These are phyloP conservation scores for Irpex sp. DNA, from an alignment of 1,284 basidiomycete species.

Conservation along the genomic window DNA sequence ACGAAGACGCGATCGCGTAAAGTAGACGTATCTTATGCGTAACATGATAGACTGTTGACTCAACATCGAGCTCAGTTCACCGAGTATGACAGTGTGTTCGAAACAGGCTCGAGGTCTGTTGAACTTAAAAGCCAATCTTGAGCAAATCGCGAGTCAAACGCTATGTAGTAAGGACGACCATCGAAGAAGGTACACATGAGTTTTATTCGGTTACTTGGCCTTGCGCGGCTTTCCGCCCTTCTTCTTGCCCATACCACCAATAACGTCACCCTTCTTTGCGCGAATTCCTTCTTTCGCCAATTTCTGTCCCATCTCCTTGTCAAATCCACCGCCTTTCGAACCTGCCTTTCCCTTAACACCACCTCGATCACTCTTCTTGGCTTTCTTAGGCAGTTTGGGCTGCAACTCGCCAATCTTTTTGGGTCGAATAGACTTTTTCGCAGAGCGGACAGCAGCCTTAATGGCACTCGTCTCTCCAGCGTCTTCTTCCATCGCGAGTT, in stretches of 20 bases:
- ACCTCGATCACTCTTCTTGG: constrained; percentile 22
- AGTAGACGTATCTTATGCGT: not conserved
- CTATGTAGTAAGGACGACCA: not conserved
- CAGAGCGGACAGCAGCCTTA: constrained; percentile 76
- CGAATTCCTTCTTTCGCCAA: constrained; percentile 31
- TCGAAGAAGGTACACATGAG: constrained; percentile 1
- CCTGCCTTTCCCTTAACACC: constrained; percentile 14
- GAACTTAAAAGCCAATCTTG: not conserved
- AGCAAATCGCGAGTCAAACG: not conserved
- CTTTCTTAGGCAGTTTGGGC: constrained; percentile 15
- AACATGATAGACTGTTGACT: not conserved
- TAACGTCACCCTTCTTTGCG: constrained; percentile 34
- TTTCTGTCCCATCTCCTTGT: constrained; percentile 31
- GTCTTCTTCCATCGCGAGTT: constrained; percentile 77
- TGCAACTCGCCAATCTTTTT: constrained; percentile 45
- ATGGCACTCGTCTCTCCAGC: constrained; percentile 52
- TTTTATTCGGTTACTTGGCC: constrained; percentile 17
- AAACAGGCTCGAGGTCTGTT: not conserved
- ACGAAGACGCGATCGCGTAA: not conserved
- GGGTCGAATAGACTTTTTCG: constrained; percentile 74
- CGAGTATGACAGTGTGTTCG: not conserved
- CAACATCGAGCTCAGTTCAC: not conserved
- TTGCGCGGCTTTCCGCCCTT: constrained; percentile 38
- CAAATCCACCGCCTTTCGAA: constrained; percentile 21
- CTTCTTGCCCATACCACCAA: constrained; percentile 49